Percentiles rank a stretch among this genome's conserved stretches.
Conservation (phyloP, 257 asterid genomes). For the Ophiorrhiza pumila region DNA sequence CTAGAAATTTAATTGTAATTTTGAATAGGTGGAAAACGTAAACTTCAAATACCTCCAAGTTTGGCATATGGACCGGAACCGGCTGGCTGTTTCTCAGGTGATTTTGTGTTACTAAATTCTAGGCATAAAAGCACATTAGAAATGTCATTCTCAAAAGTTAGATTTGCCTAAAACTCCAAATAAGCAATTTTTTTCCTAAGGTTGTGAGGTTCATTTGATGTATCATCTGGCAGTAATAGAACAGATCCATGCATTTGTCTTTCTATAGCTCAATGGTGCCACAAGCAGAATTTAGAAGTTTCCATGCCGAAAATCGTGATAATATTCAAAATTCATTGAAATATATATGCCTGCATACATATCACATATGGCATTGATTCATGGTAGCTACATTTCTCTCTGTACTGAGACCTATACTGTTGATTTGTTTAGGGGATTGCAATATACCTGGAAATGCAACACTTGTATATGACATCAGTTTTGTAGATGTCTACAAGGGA, state of each 20-base stretch:
- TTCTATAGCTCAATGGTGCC: neutral
- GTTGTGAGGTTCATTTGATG: neutral
- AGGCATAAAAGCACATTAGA: neutral
- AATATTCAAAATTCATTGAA: neutral
- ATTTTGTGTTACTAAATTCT: neutral
- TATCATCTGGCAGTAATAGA: neutral
- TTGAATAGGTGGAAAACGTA: slow-evolving; percentile 74
- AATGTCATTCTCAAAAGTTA: neutral
- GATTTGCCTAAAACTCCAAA: neutral
- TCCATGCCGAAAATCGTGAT: neutral
- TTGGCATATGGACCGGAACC: slow-evolving; percentile 93
- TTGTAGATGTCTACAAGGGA: slow-evolving; percentile 65
- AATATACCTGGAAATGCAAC: slow-evolving; percentile 89
- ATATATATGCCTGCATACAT: neutral
- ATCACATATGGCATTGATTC: neutral
- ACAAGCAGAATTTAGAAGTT: neutral
- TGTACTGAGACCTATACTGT: neutral
- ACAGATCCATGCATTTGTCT: neutral
- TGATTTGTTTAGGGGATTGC: slow-evolving; percentile 64
- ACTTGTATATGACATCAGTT: slow-evolving; percentile 63
- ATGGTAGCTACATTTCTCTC: neutral
- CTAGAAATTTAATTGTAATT: neutral
- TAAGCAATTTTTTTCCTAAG: neutral
- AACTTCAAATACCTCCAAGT: slow-evolving; percentile 76
- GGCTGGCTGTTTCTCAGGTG: slow-evolving; percentile 92